phyloP scores from a whole-genome alignment of 1,284 basidiomycete species.

The Coniferiporia weirii region DNA sequence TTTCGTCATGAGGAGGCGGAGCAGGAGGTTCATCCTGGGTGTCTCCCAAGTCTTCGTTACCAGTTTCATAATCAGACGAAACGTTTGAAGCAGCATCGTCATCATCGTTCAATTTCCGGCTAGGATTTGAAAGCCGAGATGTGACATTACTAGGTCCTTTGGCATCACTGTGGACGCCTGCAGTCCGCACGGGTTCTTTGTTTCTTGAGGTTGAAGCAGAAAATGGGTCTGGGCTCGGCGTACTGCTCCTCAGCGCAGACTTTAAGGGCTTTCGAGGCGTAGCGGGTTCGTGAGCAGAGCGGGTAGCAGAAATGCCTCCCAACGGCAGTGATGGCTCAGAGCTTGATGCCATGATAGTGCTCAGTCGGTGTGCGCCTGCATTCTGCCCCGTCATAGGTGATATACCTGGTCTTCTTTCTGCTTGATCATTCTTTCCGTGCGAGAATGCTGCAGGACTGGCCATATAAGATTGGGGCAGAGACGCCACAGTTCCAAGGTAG shows the following conservation, averaged over 20 bases:
- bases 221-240: conserved; percentile 10
- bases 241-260: conserved; percentile 14
- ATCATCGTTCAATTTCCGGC: background rate
- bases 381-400: background rate
- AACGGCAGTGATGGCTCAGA: conserved; percentile 14
- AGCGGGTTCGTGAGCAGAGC: background rate
- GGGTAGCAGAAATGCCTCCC: background rate
- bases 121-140: background rate
- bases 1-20: conserved; percentile 1
- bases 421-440: background rate
- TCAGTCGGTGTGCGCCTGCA: background rate
- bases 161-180: background rate
- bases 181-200: background rate
- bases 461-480: background rate
- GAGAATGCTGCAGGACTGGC: background rate
- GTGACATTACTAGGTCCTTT: background rate
- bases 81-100: conserved; percentile 5
- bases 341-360: conserved; percentile 12
- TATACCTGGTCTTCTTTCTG: background rate
- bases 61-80: conserved; percentile 55
- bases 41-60: conserved; percentile 40
- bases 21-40: conserved; percentile 7
- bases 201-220: conserved; percentile 2
- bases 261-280: conserved; percentile 6
- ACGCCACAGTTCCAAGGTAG: background rate